Evolutionary conservation across 495 filamentous ascomycete genomes (phyloP).

Genomic region (Trichocladium uniseriatum): DNA sequence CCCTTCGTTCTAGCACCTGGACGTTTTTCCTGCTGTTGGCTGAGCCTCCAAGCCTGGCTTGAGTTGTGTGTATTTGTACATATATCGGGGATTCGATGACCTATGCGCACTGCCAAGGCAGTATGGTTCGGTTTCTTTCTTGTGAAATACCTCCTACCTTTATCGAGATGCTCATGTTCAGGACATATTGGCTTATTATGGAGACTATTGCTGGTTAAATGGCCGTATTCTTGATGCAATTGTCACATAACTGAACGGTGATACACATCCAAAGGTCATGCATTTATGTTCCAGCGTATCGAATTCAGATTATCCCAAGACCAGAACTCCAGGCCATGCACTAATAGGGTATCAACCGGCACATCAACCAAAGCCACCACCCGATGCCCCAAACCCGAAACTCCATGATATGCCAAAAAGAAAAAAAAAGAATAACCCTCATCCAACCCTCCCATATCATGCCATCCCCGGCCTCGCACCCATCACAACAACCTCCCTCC

Average conservation of each 20-base stretch:
- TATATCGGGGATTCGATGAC: neutral
- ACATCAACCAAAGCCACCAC: neutral
- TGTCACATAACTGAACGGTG: too few species aligned
- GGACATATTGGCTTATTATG: too few species aligned
- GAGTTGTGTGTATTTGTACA: neutral
- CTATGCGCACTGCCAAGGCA: neutral
- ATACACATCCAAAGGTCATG: neutral
- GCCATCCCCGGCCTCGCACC: constrained; percentile 9
- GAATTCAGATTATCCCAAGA: neutral
- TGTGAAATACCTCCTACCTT: neutral
- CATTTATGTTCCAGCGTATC: neutral
- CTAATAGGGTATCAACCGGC: neutral
- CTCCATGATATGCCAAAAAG: neutral
- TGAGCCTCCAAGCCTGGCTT: neutral
- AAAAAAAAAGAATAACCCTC: neutral
- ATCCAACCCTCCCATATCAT: neutral
- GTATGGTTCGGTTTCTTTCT: neutral
- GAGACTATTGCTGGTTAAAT: too few species aligned
- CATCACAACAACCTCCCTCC: constrained; percentile 41
- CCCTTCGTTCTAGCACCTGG: neutral
- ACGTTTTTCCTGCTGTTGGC: neutral
- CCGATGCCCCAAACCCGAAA: neutral
- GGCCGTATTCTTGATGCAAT: too few species aligned
- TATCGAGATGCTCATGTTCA: too few species aligned
- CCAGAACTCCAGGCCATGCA: constrained; percentile 1